These are phyloP conservation scores for Yarrowia galli DNA, from an alignment of 1,139 yeast genomes.

Conservation along the genomic window DNA sequence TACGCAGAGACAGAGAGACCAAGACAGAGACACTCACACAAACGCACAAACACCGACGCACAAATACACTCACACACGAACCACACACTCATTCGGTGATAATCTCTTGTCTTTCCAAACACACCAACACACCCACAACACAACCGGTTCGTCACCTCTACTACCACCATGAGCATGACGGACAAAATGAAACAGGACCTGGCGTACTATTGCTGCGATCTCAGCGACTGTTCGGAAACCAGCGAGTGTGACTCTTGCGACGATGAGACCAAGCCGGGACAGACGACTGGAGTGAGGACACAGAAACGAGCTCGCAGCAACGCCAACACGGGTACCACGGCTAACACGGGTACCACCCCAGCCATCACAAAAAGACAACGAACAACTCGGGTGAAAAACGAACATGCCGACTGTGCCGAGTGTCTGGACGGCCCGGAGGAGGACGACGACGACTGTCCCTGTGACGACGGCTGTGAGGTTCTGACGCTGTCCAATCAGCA, in stretches of 20 bases:
- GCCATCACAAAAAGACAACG: slow-evolving; percentile 15
- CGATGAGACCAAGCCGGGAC: neutral
- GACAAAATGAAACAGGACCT: slow-evolving; percentile 28
- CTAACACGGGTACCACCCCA: neutral
- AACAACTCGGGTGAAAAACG: slow-evolving; percentile 15
- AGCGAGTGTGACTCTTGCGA: slow-evolving; percentile 35
- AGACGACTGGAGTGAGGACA: too few relatives aligned
- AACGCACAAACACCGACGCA: too few relatives aligned
- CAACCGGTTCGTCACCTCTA: too few relatives aligned
- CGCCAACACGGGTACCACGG: too few relatives aligned
- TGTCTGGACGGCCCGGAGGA: slow-evolving; percentile 25
- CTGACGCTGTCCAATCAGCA: slow-evolving; percentile 32
- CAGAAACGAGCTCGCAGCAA: neutral
- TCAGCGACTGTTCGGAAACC: slow-evolving; percentile 34
- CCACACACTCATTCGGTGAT: too few relatives aligned
- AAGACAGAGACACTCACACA: too few relatives aligned
- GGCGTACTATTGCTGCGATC: slow-evolving; percentile 37
- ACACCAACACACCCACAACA: too few relatives aligned
- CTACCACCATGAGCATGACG: slow-evolving; percentile 12
- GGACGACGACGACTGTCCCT: slow-evolving; percentile 31
- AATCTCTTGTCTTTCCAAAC: too few relatives aligned
- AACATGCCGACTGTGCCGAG: slow-evolving; percentile 28
- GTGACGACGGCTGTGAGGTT: slow-evolving; percentile 26
- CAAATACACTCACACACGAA: too few relatives aligned
- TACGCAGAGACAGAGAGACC: too few relatives aligned